These are phyloP conservation scores for Colletotrichum chlorophyti DNA, from an alignment of 2,329 filamentous ascomycete genomes.

Conservation along the genomic window DNA sequence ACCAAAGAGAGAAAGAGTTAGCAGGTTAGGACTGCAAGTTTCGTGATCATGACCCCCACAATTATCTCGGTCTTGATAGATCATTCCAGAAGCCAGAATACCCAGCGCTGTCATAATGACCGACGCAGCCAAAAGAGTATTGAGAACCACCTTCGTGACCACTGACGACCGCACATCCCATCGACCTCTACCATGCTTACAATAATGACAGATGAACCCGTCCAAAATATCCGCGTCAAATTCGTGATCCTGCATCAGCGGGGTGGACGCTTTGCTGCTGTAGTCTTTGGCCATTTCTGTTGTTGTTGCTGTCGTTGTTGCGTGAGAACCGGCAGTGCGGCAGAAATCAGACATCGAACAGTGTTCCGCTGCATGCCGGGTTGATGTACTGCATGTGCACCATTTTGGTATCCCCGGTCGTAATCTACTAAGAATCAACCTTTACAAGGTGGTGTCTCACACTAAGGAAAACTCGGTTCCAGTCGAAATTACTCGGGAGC, in stretches of 20 bases:
- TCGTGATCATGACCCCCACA: not conserved
- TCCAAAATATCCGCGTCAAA: not conserved
- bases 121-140: not conserved
- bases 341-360: too few species aligned
- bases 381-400: too few species aligned
- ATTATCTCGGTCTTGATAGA: not conserved
- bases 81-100: not conserved
- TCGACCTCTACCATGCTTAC: not conserved
- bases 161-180: not conserved
- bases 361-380: too few species aligned
- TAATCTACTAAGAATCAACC: too few species aligned
- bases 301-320: too few species aligned
- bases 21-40: not conserved
- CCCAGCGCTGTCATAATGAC: not conserved
- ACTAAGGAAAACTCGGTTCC: conserved; percentile 11
- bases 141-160: not conserved
- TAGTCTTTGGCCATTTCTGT: not conserved
- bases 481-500: conserved; percentile 16
- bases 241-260: not conserved
- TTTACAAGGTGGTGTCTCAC: too few species aligned
- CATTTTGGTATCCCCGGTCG: too few species aligned
- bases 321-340: too few species aligned
- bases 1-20: not conserved
- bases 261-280: not conserved
- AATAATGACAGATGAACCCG: not conserved